These are phyloP conservation scores for Lolium perenne DNA, from an alignment of 176 grass and related monocot species.

Conservation along the genomic window DNA sequence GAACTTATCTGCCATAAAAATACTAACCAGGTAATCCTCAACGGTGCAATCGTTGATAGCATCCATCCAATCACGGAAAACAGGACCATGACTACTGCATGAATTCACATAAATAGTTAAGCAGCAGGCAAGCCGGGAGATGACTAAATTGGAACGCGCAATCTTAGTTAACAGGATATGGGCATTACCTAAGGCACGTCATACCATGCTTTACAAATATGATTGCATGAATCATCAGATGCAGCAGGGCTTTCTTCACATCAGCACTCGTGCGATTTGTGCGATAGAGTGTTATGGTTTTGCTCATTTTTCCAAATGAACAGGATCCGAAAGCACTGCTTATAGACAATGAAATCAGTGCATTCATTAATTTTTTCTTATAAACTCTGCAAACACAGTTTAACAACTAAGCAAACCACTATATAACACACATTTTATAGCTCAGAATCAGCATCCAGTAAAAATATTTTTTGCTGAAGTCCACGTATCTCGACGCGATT, in stretches of 20 bases:
- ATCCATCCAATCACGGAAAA: conserved; percentile 72
- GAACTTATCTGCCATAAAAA: conserved; percentile 36
- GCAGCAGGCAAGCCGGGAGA: background rate
- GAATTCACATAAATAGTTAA: conserved; percentile 40
- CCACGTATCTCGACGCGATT: background rate
- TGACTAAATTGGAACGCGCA: background rate
- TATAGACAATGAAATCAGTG: conserved; percentile 30
- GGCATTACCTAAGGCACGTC: conserved; percentile 38
- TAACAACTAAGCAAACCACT: background rate
- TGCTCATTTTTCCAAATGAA: conserved; percentile 41
- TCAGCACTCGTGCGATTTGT: conserved; percentile 44
- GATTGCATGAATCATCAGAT: conserved; percentile 95
- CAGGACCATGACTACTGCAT: conserved; percentile 57
- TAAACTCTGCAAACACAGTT: background rate
- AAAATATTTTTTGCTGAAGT: background rate
- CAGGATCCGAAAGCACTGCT: conserved; percentile 58
- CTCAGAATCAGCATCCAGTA: background rate
- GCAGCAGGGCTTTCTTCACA: conserved; percentile 72
- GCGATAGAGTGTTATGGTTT: conserved; percentile 70
- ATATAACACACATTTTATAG: conserved; percentile 5
- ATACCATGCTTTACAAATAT: conserved; percentile 48
- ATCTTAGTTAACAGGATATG: background rate
- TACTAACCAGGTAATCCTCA: conserved; percentile 59
- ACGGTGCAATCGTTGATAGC: conserved; percentile 58
- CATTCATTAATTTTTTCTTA: conserved; percentile 15